phyloP scores from a whole-genome alignment of 1,284 basidiomycete genomes.

The Ustilago sp. region DNA sequence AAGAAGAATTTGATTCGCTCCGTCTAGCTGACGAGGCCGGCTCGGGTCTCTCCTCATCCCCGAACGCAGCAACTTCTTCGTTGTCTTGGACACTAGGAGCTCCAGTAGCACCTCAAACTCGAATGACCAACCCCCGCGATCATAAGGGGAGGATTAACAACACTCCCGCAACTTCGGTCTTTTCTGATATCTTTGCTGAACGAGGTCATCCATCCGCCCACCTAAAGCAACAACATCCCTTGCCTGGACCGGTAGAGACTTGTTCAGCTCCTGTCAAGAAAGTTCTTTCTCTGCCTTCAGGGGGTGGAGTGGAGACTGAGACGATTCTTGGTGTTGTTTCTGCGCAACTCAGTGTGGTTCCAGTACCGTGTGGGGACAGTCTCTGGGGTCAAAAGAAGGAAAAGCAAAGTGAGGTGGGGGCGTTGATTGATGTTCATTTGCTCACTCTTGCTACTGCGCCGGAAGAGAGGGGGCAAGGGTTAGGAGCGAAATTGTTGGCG shows the following conservation, averaged over 20 bases:
- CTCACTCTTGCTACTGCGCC: constrained; percentile 55
- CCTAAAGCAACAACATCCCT: constrained; percentile 23
- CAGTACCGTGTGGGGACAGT: constrained; percentile 22
- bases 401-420: constrained; percentile 18
- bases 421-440: constrained; percentile 51
- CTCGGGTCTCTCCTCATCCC: constrained; percentile 20
- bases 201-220: constrained; percentile 17
- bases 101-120: constrained; percentile 22
- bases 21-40: neutral
- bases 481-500: constrained; percentile 56
- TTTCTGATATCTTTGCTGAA: constrained; percentile 41
- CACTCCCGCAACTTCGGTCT: constrained; percentile 50
- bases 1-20: neutral
- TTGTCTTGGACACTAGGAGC: constrained; percentile 18
- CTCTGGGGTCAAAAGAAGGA: neutral
- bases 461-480: constrained; percentile 57
- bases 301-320: constrained; percentile 41
- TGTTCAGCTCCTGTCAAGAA: constrained; percentile 47
- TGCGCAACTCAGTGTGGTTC: constrained; percentile 38
- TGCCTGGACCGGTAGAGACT: constrained; percentile 55
- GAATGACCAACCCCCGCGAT: constrained; percentile 27
- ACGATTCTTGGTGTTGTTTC: constrained; percentile 60
- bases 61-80: constrained; percentile 10
- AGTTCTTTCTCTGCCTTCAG: constrained; percentile 52
- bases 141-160: constrained; percentile 40